Evolutionary conservation across 257 asterid species (phyloP), one percentile per base, ranked within the genome.

Genomic region (Rehmannia glutinosa): DNA sequence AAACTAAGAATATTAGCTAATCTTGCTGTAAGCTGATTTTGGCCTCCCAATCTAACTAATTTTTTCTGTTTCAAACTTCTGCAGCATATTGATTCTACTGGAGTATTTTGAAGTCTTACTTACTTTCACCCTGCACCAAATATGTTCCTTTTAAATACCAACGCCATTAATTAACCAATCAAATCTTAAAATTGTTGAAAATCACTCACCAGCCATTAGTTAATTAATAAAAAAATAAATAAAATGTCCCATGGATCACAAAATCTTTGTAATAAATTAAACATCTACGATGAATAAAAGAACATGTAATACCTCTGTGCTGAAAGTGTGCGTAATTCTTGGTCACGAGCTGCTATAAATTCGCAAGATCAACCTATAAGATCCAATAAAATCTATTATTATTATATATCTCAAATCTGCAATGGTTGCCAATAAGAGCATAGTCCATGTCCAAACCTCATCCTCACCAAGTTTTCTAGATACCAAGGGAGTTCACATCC

Each of bases 291-390:
- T 57, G 43, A 65, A 36, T 23, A 49, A 74, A 50, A 67, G 74
- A 66, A 54, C 43, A 24, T 32, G 62, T 27, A 69, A 45, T 82
- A 91, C 97, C 97, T 94, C 97, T 62, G 99, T 96, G n/a, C n/a
- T 32, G 96, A 82, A 75, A 87, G 84, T 59, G 99, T 94, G 38
- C 99, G 96, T 53, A 94, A 72, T 76, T 94, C 99, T 73, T 94
- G 99, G 82, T 94, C 99, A 55, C 97, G 91, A 80, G 96, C 84
- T 51, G 97, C 96, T 71, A 82, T 60, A 88, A 75, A 80, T 91
- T 97, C 24, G 95, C 97, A 69, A 94, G 97, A 80, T 94, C 97
- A 72, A 91, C 97, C 97, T 94, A 81, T 69, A 82, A 55, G 57
- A 72, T 62, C n/a, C n/a, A 67, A 52, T 33, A 63, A 42, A 70